phyloP scores from a whole-genome alignment of 2,329 filamentous ascomycete species.

The Fusarium clavum region DNA sequence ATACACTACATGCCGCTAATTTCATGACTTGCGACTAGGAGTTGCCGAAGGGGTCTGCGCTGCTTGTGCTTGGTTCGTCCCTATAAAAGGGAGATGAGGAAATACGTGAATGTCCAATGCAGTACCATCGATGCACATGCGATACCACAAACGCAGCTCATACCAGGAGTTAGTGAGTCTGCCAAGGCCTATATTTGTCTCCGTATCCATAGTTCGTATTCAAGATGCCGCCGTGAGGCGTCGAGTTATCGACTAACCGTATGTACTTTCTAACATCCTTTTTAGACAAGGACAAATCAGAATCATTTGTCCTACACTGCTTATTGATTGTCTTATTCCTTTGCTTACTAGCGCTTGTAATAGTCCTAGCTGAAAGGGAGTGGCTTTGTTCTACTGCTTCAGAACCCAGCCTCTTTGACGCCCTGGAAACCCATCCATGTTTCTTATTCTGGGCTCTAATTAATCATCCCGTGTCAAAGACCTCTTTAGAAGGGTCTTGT shows the following conservation, averaged over 20 bases:
- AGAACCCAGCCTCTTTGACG: neutral
- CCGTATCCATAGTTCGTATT: slow-evolving; percentile 28
- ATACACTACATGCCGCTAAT: slow-evolving; percentile 13
- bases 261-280: neutral
- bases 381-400: slow-evolving; percentile 14
- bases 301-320: slow-evolving; percentile 1
- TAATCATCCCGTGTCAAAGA: neutral
- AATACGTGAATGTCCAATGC: neutral
- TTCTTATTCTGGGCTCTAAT: neutral
- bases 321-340: neutral
- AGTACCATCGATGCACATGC: neutral
- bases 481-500: neutral
- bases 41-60: slow-evolving; percentile 8
- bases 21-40: slow-evolving; percentile 17
- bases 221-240: slow-evolving; percentile 4
- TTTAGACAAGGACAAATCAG: neutral
- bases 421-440: slow-evolving; percentile 5
- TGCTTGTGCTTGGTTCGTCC: neutral
- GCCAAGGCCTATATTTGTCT: slow-evolving; percentile 18
- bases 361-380: slow-evolving; percentile 23
- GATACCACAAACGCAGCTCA: neutral
- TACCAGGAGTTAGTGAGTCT: slow-evolving; percentile 6
- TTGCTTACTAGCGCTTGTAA: neutral
- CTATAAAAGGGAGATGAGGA: slow-evolving; percentile 7
- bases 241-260: neutral